Conservation (phyloP, 1,284 basidiomycete species). For the Uromyces viciae-fabae region DNA sequence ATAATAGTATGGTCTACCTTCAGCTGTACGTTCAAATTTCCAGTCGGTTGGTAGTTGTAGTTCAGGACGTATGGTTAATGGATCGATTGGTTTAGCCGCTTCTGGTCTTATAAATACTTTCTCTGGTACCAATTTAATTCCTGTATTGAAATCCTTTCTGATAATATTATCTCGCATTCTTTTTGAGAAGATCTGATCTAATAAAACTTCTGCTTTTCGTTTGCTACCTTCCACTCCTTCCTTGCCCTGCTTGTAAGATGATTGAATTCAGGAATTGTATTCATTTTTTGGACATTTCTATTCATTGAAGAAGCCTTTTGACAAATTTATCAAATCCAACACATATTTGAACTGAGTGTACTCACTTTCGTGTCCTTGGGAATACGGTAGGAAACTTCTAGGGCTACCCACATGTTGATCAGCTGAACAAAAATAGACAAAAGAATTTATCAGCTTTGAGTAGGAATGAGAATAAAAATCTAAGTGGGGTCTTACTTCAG, state of each 20-base stretch:
- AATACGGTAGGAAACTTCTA: conserved; percentile 78
- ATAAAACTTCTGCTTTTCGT: conserved; percentile 24
- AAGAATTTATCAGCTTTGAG: conserved; percentile 1
- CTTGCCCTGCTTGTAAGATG: too few relatives aligned
- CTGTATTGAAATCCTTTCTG: conserved; percentile 44
- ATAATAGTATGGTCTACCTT: conserved; percentile 43
- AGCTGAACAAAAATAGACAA: conserved; percentile 59
- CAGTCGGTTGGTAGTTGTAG: conserved; percentile 45
- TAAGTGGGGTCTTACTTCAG: conserved; percentile 59
- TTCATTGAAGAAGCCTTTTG: not conserved
- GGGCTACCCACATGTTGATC: conserved; percentile 68
- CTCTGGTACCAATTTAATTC: conserved; percentile 45
- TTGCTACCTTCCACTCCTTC: conserved; percentile 49
- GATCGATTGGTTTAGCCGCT: conserved; percentile 41
- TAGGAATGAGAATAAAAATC: not conserved
- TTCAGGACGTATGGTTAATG: conserved; percentile 38
- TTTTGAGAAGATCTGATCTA: conserved; percentile 36
- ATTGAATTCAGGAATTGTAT: too few relatives aligned
- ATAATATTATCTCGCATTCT: conserved; percentile 10
- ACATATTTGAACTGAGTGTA: conserved; percentile 50
- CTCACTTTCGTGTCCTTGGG: conserved; percentile 62
- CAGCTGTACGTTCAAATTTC: conserved; percentile 22
- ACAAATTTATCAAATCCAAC: conserved; percentile 47
- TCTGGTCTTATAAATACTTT: conserved; percentile 47
- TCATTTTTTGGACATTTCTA: conserved; percentile 42